phyloP scores from a whole-genome alignment of 352 stramenopile species.

The Pythium myriotylum region DNA sequence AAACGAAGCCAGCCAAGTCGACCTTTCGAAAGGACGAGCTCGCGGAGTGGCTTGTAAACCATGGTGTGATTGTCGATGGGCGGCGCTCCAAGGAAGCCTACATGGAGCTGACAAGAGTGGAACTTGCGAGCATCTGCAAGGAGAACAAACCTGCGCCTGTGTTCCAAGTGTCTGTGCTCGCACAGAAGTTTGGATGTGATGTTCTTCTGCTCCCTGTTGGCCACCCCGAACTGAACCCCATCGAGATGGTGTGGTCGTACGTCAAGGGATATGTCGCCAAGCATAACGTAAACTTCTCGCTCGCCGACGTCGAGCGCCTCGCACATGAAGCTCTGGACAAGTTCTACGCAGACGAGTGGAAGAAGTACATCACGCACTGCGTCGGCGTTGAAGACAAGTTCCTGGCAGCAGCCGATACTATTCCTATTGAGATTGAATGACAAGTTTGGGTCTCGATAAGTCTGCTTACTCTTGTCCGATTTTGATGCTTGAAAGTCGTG shows the following conservation, averaged over 20 bases:
- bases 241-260: too few relatives aligned
- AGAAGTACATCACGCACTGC: conserved; percentile 22
- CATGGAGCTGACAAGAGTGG: conserved; percentile 2
- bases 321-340: conserved; percentile 11
- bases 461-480: too few relatives aligned
- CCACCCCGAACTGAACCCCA: conserved; percentile 27
- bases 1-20: conserved; percentile 12
- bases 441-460: too few relatives aligned
- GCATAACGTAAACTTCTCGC: conserved; percentile 23
- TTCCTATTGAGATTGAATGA: too few relatives aligned
- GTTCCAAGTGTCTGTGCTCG: conserved; percentile 3
- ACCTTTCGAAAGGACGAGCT: conserved; percentile 18
- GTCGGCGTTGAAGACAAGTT: conserved; percentile 24
- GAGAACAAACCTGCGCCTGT: conserved; percentile 10
- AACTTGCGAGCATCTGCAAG: conserved; percentile 13
- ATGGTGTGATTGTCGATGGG: conserved; percentile 1
- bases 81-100: background rate
- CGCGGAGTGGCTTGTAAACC: conserved; percentile 12
- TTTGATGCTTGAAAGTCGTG: too few relatives aligned
- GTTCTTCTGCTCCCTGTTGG: conserved; percentile 18
- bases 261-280: conserved; percentile 22
- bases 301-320: conserved; percentile 21
- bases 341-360: conserved; percentile 15
- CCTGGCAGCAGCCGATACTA: conserved; percentile 5
- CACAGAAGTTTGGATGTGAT: conserved; percentile 9